Evolutionary conservation across 495 filamentous ascomycete genomes (phyloP), one percentile per base, ranked within the genome.

Genomic region (Cenococcum geophilum): DNA sequence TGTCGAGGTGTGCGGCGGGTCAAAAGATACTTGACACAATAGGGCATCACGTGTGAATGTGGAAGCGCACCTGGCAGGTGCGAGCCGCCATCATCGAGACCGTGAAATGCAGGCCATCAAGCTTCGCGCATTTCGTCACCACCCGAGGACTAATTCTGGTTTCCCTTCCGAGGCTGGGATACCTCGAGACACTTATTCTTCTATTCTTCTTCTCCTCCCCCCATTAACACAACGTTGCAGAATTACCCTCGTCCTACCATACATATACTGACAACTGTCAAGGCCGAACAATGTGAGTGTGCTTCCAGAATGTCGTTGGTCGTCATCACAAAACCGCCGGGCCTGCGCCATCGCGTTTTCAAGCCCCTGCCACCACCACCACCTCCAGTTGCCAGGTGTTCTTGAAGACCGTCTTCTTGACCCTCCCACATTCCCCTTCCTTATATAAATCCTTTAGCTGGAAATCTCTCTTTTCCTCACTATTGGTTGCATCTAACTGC

Each of bases 111-210:
- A 32, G 27, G 27, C 27, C 27, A 32, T 6, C 2, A 32, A 32
- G 27, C 27, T 32, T 32, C 27, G 27, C 27, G 60, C 61, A 68
- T 68, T 68, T 68, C 65, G 65, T 68, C 65, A 68, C 65, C 61
- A 68, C 51, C 48, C 64, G 18, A n/a, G 42, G 23, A n/a, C n/a
- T 47, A 58, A 53, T 64, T 61, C 65, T 64, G 61, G 61, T 64
- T 64, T 64, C 59, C 50, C 12, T 35, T 21, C 55, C 27, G 16
- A 35, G 23, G 37, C 35, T 40, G 12, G 1, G 45, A 55, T 66
- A 59, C 59, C 27, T 25, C 49, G 55, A 62, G 59, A 55, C 35
- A 20, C 18, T 34, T 45, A 54, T 40, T 42, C 11, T 35, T 37
- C 36, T 16, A 5, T 5, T 50, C 34, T 12, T 54, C 18, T 4